Percentiles rank a stretch among this genome's conserved stretches.
Conservation (phyloP, 2,329 filamentous ascomycete species). For the Cadophora sp. region DNA sequence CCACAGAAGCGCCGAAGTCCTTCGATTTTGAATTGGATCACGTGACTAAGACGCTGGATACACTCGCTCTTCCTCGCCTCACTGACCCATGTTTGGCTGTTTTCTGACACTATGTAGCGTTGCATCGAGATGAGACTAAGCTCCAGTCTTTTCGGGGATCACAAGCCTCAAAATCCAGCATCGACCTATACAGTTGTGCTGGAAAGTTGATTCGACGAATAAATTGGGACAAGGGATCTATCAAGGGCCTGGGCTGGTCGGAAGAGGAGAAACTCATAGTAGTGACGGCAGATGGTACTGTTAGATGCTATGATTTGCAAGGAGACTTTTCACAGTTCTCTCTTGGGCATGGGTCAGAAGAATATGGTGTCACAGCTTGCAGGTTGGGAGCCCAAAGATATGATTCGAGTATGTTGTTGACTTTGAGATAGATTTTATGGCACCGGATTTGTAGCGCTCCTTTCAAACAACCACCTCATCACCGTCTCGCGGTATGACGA, state of each 20-base stretch:
- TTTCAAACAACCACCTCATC: slow-evolving; percentile 86
- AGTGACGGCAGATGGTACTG: slow-evolving; percentile 86
- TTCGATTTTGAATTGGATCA: not conserved
- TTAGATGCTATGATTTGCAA: slow-evolving; percentile 88
- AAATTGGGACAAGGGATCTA: slow-evolving; percentile 87
- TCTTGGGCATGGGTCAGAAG: slow-evolving; percentile 86
- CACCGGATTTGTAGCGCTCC: slow-evolving; percentile 88
- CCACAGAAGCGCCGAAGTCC: not conserved
- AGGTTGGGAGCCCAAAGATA: slow-evolving; percentile 48
- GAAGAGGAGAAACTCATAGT: slow-evolving; percentile 93
- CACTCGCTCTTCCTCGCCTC: not conserved
- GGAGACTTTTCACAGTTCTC: slow-evolving; percentile 96
- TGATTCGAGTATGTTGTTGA: not conserved
- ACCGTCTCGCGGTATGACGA: slow-evolving; percentile 90
- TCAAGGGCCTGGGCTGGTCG: slow-evolving; percentile 93
- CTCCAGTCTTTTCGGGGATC: slow-evolving; percentile 78
- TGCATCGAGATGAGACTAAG: slow-evolving; percentile 89
- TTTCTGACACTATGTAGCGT: slow-evolving; percentile 59
- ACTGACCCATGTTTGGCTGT: slow-evolving; percentile 10
- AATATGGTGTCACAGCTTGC: slow-evolving; percentile 86
- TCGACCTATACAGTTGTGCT: slow-evolving; percentile 93
- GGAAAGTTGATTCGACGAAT: slow-evolving; percentile 87
- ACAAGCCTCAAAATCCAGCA: slow-evolving; percentile 77
- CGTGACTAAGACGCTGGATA: not conserved
- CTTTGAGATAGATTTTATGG: slow-evolving; percentile 73